phyloP scores from a whole-genome alignment of 1,284 basidiomycete species.

The Ustilago lituana region DNA sequence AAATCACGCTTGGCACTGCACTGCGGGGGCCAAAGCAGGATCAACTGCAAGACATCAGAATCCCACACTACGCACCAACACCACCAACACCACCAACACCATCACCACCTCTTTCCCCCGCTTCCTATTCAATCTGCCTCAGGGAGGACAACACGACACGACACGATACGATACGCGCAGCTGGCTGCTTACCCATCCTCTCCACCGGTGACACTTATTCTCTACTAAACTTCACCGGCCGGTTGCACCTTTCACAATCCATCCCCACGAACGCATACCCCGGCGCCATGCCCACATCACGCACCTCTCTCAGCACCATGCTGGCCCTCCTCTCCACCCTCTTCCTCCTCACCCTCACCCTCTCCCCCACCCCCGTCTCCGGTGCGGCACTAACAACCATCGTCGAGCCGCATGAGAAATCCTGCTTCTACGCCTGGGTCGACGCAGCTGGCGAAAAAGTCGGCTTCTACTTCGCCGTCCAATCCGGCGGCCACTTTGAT shows the following conservation, averaged over 20 bases:
- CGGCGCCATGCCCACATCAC: background rate
- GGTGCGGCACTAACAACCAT: constrained; percentile 84
- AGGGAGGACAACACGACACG: background rate
- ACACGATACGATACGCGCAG: background rate
- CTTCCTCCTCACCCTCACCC: background rate
- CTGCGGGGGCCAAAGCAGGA: too few species aligned
- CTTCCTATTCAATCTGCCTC: too few species aligned
- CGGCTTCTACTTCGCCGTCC: constrained; percentile 79
- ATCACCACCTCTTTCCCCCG: background rate
- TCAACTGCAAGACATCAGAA: too few species aligned
- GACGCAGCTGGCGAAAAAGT: constrained; percentile 92
- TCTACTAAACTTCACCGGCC: background rate
- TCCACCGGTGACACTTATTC: too few species aligned
- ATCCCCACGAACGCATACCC: too few species aligned
- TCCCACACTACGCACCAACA: background rate
- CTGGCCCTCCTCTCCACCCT: constrained; percentile 5
- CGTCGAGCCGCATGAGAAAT: constrained; percentile 82
- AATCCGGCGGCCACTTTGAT: constrained; percentile 96
- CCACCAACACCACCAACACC: background rate
- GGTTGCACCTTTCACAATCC: too few species aligned
- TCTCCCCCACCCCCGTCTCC: background rate
- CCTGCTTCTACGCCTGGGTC: constrained; percentile 97
- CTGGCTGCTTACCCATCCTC: constrained; percentile 4
- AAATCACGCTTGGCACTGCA: too few species aligned
- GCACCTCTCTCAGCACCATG: background rate